These are phyloP conservation scores for Bimuria novae-zelandiae DNA, from an alignment of 2,329 filamentous ascomycete species.

Conservation along the genomic window DNA sequence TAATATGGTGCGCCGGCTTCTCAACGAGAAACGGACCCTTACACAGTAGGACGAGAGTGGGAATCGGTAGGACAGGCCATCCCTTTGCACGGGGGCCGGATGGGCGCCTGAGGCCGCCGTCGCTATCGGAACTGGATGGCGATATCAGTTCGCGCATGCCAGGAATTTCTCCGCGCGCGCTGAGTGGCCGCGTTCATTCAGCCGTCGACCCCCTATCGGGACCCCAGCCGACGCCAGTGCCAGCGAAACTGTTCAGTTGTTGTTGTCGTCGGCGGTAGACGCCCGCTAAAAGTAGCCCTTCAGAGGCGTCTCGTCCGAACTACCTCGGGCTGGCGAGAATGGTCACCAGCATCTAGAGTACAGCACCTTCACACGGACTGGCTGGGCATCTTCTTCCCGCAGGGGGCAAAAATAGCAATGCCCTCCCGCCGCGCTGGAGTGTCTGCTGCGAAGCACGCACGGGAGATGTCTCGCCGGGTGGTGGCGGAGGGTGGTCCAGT, in stretches of 20 bases:
- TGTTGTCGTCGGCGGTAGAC: constrained; percentile 6
- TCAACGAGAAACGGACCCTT: constrained; percentile 7
- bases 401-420: no score
- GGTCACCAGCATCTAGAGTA: no score
- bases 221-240: constrained; percentile 38
- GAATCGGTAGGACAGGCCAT: background rate
- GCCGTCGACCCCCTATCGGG: constrained; percentile 46
- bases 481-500: constrained; percentile 28
- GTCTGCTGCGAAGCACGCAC: no score
- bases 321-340: no score
- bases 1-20: constrained; percentile 10
- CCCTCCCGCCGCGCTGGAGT: no score
- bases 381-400: no score
- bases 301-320: no score
- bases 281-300: background rate
- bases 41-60: background rate
- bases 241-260: constrained; percentile 22
- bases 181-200: constrained; percentile 40
- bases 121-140: constrained; percentile 3
- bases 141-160: constrained; percentile 26
- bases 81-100: background rate
- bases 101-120: background rate
- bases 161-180: constrained; percentile 37
- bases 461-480: constrained; percentile 26
- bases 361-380: no score